Base-by-base conservation (phyloP, 2,329 filamentous ascomycete genomes). In the Colletotrichum sansevieriae region DNA sequence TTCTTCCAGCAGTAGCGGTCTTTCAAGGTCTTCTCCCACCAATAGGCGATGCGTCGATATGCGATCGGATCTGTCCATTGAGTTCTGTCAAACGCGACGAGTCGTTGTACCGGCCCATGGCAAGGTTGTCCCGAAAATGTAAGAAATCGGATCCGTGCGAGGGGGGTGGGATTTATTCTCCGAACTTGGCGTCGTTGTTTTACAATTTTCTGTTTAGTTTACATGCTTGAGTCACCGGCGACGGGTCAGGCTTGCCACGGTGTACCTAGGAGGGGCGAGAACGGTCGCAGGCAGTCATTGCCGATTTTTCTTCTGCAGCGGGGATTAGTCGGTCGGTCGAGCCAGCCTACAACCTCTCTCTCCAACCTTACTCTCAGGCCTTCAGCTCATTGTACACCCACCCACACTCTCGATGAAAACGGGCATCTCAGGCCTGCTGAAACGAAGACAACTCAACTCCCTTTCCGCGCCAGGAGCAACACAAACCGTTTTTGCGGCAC, bases 261-360 rank as follows among this genome's bases (percentile, higher is more conserved):
- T 20, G 22, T 12, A 18, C 18, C 18, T 18, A 44, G 13, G 55
- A 58, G 55, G 55, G 25, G 51, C 15, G 15, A 18, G 44, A 39
- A 39, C 39, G 29, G 37, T 58, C 37, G 13, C 37, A 39, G 33
- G 5, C 49, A 54, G 49, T 54, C 51, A 54, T 33, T 55, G 37
- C 37, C 55, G 25, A 5, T 43, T 35, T 58, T 58, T 58, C 44
- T 58, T 33, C 18, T 58, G 18, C 55, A 20, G 55, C 55, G 55
- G 55, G 55, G 20, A 25, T 43, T 1, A 9, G 18, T 25, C 46
- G 37, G 37, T 15, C 37, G 7, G 29, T 29, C 18, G 33, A 54
- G 18, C 51, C 33, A 33, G 25, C 33, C 51, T 33, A 25, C 51
- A 33, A n/a, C 44, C 81, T 84, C 60, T 87, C n/a, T 33, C 52